phyloP scores from a whole-genome alignment of 2,329 filamentous ascomycete species.

The Monilinia vaccinii-corymbosi region DNA sequence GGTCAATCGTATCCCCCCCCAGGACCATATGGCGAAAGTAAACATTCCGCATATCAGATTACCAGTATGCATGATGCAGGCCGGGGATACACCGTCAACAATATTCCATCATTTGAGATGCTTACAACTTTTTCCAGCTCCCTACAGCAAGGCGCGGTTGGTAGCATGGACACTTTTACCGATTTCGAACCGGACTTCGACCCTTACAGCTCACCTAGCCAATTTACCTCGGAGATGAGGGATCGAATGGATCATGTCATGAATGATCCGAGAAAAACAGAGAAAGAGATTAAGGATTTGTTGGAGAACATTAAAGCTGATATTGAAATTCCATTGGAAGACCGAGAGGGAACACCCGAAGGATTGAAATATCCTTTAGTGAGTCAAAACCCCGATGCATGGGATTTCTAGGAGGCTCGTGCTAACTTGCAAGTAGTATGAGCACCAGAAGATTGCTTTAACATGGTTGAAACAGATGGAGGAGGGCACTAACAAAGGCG shows the following conservation, averaged over 20 bases:
- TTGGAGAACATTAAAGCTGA: conserved; percentile 68
- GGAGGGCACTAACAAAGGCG: conserved; percentile 60
- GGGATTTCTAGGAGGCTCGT: background rate
- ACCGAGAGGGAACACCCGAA: conserved; percentile 59
- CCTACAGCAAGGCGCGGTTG: background rate
- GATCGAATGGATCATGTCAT: conserved; percentile 21
- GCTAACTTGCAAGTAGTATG: conserved; percentile 39
- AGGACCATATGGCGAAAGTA: background rate
- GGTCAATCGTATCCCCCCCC: background rate
- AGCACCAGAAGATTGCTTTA: conserved; percentile 72
- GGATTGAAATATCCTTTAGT: conserved; percentile 55
- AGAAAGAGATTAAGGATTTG: conserved; percentile 61
- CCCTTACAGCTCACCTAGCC: conserved; percentile 18
- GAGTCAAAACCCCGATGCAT: background rate
- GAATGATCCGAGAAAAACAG: conserved; percentile 41
- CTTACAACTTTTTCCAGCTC: background rate
- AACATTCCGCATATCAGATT: background rate
- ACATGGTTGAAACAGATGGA: conserved; percentile 72
- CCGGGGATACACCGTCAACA: conserved; percentile 3
- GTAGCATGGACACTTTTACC: conserved; percentile 19
- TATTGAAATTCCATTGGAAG: conserved; percentile 50
- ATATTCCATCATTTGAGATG: background rate
- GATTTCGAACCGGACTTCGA: conserved; percentile 24
- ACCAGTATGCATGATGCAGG: background rate
- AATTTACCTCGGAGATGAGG: conserved; percentile 26